phyloP scores from a whole-genome alignment of 306 rosid genomes.

The Quercus rubra region DNA sequence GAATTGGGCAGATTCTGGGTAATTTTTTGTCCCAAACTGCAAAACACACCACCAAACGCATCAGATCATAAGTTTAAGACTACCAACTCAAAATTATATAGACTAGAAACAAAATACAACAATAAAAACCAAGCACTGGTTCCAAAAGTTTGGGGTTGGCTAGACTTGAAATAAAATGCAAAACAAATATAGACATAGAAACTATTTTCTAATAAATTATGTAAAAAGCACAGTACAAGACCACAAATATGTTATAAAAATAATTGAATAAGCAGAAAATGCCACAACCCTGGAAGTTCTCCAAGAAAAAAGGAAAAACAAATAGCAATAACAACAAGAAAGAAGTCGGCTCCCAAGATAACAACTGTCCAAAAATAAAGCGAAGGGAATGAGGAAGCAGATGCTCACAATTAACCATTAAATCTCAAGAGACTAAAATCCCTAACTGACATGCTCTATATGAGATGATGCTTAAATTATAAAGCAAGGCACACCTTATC shows the following conservation, averaged over 20 bases:
- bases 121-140: background rate
- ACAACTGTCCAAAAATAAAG: too few relatives aligned
- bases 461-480: too few relatives aligned
- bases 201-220: too few relatives aligned
- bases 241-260: background rate
- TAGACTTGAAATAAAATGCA: background rate
- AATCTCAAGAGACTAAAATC: too few relatives aligned
- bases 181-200: background rate
- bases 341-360: too few relatives aligned
- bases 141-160: background rate
- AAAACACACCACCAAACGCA: constrained; percentile 16
- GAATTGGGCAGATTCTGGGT: constrained; percentile 94
- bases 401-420: too few relatives aligned
- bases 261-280: background rate
- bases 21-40: constrained; percentile 95
- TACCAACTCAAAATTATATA: background rate
- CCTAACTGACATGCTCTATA: too few relatives aligned
- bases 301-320: too few relatives aligned
- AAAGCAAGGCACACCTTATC: too few relatives aligned
- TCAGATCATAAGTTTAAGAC: constrained; percentile 14
- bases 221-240: background rate
- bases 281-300: too few relatives aligned
- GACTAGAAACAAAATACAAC: background rate
- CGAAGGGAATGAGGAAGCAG: too few relatives aligned
- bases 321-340: too few relatives aligned